phyloP scores from a whole-genome alignment of 148 eudicot genomes.

The Bassia scoparia region DNA sequence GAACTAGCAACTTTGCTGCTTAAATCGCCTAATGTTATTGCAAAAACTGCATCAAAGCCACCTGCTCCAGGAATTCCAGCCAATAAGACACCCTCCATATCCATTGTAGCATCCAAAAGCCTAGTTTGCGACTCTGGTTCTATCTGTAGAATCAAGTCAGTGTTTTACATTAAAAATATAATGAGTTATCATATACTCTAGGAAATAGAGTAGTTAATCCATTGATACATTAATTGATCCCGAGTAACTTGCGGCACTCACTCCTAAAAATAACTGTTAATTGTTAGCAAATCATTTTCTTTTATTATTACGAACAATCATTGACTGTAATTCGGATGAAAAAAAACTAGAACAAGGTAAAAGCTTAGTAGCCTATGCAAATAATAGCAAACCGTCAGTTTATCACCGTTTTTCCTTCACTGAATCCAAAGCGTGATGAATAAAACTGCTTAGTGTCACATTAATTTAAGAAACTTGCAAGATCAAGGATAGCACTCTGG shows the following conservation, averaged over 20 bases:
- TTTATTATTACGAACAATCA: too few species aligned
- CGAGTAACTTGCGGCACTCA: not conserved
- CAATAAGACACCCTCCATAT: conserved; percentile 75
- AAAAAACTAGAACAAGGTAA: too few species aligned
- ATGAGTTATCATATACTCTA: too few species aligned
- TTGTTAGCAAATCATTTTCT: not conserved
- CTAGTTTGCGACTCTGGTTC: conserved; percentile 88
- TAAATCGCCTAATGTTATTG: conserved; percentile 65
- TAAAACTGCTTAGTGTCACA: too few species aligned
- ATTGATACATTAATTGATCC: not conserved
- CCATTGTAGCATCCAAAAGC: conserved; percentile 81
- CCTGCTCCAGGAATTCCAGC: conserved; percentile 99
- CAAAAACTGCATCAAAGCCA: conserved; percentile 91
- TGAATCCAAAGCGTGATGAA: too few species aligned
- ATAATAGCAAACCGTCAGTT: not conserved
- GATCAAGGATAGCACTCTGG: too few species aligned
- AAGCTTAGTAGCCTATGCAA: not conserved
- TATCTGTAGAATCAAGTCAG: conserved; percentile 43
- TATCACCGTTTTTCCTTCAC: too few species aligned
- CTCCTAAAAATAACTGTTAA: not conserved
- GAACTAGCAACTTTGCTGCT: conserved; percentile 48
- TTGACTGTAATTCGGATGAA: too few species aligned
- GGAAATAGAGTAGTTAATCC: not conserved
- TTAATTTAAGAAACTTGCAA: not conserved
- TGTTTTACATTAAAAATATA: not conserved